phyloP scores from a whole-genome alignment of 352 stramenopile species.

The Plasmopara halstedii region DNA sequence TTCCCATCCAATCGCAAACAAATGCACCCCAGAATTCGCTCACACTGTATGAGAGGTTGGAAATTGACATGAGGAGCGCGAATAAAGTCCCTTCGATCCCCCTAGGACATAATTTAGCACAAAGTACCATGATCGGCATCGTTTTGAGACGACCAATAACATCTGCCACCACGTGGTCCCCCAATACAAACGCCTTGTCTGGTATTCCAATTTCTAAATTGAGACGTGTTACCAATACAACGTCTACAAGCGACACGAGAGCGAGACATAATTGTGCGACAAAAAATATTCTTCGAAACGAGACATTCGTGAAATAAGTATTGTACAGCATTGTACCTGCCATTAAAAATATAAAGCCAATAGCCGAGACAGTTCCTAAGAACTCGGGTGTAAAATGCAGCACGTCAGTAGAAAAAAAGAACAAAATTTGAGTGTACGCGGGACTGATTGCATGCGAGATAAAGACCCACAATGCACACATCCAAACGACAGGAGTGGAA shows the following conservation, averaged over 20 bases:
- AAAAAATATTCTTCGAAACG: slow-evolving; percentile 91
- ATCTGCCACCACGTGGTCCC: slow-evolving; percentile 88
- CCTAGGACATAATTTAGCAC: slow-evolving; percentile 90
- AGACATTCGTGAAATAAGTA: slow-evolving; percentile 81
- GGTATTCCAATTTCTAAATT: slow-evolving; percentile 91
- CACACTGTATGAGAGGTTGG: slow-evolving; percentile 91
- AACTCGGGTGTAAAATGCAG: slow-evolving; percentile 94
- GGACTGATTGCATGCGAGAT: slow-evolving; percentile 90
- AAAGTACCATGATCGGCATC: slow-evolving; percentile 93
- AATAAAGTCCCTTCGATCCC: slow-evolving; percentile 96
- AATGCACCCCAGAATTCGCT: slow-evolving; percentile 90
- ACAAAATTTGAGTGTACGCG: slow-evolving; percentile 90
- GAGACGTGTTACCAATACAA: slow-evolving; percentile 88
- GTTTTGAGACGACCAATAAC: slow-evolving; percentile 79
- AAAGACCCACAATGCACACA: slow-evolving; percentile 94
- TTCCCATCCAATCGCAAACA: slow-evolving; percentile 84
- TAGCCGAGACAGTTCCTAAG: slow-evolving; percentile 79
- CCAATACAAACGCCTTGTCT: slow-evolving; percentile 93
- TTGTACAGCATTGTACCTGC: slow-evolving; percentile 80
- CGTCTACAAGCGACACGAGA: slow-evolving; percentile 62
- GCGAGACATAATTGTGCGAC: slow-evolving; percentile 73
- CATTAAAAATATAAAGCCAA: slow-evolving; percentile 78
- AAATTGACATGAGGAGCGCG: slow-evolving; percentile 96
- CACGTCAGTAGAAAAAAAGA: slow-evolving; percentile 95
- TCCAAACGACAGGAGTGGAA: slow-evolving; percentile 87